A percentile compares a stretch with the other conserved stretches of the same genome.
These are phyloP conservation scores for Gentiana macrophylla DNA, from an alignment of 257 asterid genomes.

Conservation along the genomic window DNA sequence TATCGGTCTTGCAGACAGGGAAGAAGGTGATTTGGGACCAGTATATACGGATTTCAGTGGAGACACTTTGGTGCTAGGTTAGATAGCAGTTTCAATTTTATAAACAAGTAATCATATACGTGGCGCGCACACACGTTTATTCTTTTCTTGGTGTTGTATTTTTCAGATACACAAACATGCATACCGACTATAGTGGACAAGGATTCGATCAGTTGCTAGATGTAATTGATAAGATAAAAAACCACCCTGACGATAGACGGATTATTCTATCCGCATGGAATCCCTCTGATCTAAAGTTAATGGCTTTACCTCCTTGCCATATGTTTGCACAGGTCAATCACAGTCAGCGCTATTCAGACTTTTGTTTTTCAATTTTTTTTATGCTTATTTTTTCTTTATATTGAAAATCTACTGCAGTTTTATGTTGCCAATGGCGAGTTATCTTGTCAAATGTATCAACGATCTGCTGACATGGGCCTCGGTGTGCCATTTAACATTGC, in stretches of 20 bases:
- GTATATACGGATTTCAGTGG: constrained; percentile 80
- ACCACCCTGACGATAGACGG: constrained; percentile 62
- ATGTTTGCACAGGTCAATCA: constrained; percentile 69
- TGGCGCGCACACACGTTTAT: background rate
- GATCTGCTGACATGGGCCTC: constrained; percentile 82
- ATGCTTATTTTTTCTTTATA: background rate
- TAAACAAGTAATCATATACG: background rate
- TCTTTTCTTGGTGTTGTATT: background rate
- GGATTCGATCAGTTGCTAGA: constrained; percentile 79
- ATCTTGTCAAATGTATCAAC: constrained; percentile 89
- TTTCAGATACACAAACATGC: constrained; percentile 61
- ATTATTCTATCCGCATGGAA: constrained; percentile 75
- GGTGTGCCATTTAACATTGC: constrained; percentile 82
- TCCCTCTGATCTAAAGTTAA: constrained; percentile 64
- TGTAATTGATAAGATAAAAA: constrained; percentile 56
- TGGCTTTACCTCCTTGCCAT: constrained; percentile 90
- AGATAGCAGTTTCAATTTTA: constrained; percentile 6
- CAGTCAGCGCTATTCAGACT: constrained; percentile 3
- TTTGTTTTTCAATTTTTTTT: background rate
- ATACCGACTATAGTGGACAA: constrained; percentile 62
- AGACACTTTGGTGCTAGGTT: constrained; percentile 82
- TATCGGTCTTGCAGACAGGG: constrained; percentile 52
- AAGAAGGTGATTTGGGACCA: constrained; percentile 78
- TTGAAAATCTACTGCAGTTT: constrained; percentile 34
- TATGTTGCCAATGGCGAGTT: constrained; percentile 68